These are phyloP conservation scores for Holtermanniella nyarrowii DNA, from an alignment of 768 basidiomycete species.

Conservation along the genomic window DNA sequence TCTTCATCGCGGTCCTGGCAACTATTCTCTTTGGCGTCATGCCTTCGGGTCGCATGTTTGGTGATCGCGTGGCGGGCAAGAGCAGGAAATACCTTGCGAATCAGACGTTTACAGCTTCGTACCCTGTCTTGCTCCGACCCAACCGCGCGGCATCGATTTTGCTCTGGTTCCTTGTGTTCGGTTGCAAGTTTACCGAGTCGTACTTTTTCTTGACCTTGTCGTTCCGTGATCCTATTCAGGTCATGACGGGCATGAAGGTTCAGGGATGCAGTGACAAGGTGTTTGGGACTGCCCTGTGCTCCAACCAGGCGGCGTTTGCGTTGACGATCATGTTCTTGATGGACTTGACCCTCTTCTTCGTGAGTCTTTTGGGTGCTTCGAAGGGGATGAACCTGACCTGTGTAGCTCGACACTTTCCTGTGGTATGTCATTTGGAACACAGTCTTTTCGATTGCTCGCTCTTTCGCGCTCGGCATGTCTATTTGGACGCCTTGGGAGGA, in stretches of 20 bases:
- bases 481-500: conserved; percentile 99
- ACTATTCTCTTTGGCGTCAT: conserved; percentile 80
- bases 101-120: conserved; percentile 96
- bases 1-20: conserved; percentile 79
- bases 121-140: conserved; percentile 56
- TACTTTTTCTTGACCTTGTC: conserved; percentile 97
- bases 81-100: conserved; percentile 93
- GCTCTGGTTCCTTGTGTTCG: conserved; percentile 87
- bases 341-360: conserved; percentile 94
- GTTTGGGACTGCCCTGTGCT: conserved; percentile 74
- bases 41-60: conserved; percentile 97
- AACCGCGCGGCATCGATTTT: conserved; percentile 67
- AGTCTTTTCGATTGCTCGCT: conserved; percentile 54
- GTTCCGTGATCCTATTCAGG: conserved; percentile 82
- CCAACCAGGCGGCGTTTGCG: conserved; percentile 88
- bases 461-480: conserved; percentile 80
- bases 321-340: conserved; percentile 97
- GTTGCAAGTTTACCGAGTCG: conserved; percentile 91
- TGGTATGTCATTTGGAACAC: conserved; percentile 99
- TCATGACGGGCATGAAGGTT: conserved; percentile 95
- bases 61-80: conserved; percentile 91
- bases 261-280: conserved; percentile 78
- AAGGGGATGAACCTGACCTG: no score
- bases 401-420: conserved; percentile 97
- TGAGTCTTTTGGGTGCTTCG: no score